Percentiles rank a stretch among this genome's conserved stretches.
Evolutionary conservation across 2,329 filamentous ascomycete genomes (phyloP).

Genomic region (Neofusicoccum sp.): DNA sequence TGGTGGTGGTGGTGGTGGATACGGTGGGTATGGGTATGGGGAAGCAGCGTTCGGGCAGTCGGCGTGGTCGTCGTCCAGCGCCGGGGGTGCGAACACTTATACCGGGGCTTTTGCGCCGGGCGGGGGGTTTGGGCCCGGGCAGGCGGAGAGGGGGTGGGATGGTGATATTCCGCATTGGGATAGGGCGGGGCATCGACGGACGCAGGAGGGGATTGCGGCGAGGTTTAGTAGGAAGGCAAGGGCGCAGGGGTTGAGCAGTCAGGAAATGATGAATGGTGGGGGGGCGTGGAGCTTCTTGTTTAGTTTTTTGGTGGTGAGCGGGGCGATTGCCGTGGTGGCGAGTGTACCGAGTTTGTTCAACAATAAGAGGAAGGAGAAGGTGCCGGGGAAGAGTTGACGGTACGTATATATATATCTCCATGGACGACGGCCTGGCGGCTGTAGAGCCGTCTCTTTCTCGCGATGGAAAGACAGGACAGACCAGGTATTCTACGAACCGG

Average conservation of each 20-base stretch:
- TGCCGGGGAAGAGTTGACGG: neutral
- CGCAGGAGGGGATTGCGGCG: conserved; percentile 64
- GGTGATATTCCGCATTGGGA: conserved; percentile 77
- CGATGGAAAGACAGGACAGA: no score
- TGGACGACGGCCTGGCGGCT: no score
- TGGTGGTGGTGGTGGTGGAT: no score
- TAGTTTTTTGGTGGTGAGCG: conserved; percentile 32
- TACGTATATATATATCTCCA: no score
- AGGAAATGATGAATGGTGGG: conserved; percentile 21
- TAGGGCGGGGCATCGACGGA: conserved; percentile 66
- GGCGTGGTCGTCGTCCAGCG: conserved; percentile 18
- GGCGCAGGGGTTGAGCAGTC: conserved; percentile 11
- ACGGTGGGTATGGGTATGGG: neutral
- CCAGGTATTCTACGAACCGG: no score
- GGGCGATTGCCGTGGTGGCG: conserved; percentile 28
- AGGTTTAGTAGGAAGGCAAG: conserved; percentile 46
- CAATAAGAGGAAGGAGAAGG: neutral
- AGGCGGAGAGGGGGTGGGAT: conserved; percentile 47
- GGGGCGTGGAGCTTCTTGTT: conserved; percentile 27
- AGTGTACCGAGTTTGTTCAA: conserved; percentile 20
- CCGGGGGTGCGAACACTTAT: conserved; percentile 18
- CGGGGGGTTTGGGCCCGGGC: conserved; percentile 61
- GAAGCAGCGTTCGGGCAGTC: conserved; percentile 23
- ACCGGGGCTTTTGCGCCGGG: conserved; percentile 29
- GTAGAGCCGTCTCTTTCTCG: no score